These are phyloP conservation scores for Darksidea phi DNA, from an alignment of 495 filamentous ascomycete genomes.

Conservation along the genomic window DNA sequence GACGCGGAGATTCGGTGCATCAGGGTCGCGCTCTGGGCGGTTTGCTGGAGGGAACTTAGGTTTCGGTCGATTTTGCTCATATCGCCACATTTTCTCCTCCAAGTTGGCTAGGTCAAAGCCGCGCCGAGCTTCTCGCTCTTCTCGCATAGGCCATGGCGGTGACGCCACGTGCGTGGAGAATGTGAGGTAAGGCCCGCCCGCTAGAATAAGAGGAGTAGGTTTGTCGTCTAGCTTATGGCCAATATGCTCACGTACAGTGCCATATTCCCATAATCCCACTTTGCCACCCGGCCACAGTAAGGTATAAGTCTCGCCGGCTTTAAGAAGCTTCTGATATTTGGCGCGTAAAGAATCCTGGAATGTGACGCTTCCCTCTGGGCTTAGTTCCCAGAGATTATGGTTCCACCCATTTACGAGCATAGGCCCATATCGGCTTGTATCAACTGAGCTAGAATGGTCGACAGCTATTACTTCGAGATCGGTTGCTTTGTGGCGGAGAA, in stretches of 20 bases:
- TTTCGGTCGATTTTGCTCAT: background rate
- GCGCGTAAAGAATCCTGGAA: background rate
- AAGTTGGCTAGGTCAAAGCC: background rate
- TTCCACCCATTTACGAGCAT: slow-evolving; percentile 1
- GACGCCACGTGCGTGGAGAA: background rate
- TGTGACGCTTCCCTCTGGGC: background rate
- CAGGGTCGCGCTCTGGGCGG: background rate
- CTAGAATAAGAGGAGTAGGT: background rate
- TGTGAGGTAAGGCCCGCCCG: background rate
- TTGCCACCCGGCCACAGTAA: background rate
- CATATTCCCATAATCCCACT: background rate
- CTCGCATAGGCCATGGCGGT: background rate
- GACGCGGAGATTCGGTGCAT: background rate
- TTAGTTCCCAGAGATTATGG: background rate
- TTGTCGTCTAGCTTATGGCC: background rate
- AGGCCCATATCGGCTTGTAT: background rate
- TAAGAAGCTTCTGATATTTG: background rate
- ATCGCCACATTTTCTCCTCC: background rate
- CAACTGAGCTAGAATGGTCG: background rate
- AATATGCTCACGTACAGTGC: slow-evolving; percentile 2
- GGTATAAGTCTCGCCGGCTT: background rate
- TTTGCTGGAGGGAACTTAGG: background rate
- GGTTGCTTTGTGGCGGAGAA: background rate
- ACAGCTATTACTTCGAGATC: background rate
- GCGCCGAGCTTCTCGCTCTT: background rate